Base-by-base conservation (phyloP, 2,329 filamentous ascomycete genomes). In the Penicillium sclerotigenum region DNA sequence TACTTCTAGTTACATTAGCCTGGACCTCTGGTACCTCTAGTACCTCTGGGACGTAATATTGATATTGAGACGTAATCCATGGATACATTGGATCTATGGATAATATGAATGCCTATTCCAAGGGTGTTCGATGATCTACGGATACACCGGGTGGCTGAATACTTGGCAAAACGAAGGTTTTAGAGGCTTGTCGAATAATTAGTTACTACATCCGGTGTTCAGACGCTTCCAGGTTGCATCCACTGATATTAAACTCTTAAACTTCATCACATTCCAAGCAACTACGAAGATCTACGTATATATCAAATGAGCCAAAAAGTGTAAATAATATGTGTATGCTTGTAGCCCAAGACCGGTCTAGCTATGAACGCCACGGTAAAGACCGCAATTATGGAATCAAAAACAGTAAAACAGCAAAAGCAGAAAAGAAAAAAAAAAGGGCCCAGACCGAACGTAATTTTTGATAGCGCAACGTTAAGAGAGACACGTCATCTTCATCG, bases 401-500 rank as follows among this genome's bases (percentile, higher is more conserved):
- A 49, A 54, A 33, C 8, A 37, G 14, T 5, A 41, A 54, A 41
- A 4, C n/a, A 29, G 20, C 31, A 41, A 28, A 34, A 41, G 5
- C n/a, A 29, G 20, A 37, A 41, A 28, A 34, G 2, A 29, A 13
- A 29, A 2, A 18, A 29, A 11, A 20, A 52, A 38, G 18, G 3
- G 3, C 18, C 24, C 26, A 33, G 20, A 33, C 40, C 31, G 40
- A 55, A 46, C 45, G 7, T 20, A 9, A 47, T 18, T 52, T 29
- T 40, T 5, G 33, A 33, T 37, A 46, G 54, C 46, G 42, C 41
- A 57, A 28, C 20, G 11, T 16, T 34, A n/a, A n/a, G n/a, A 18
- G 26, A 55, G 22, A 61, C 61, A 59, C 56, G 50, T 37, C 52
- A 41, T 11, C 33, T 54, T 61, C 59, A 63, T 28, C 64, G 63